Base-by-base conservation (phyloP, 805 yeast species). In the Alloascoidea hylecoeti region DNA sequence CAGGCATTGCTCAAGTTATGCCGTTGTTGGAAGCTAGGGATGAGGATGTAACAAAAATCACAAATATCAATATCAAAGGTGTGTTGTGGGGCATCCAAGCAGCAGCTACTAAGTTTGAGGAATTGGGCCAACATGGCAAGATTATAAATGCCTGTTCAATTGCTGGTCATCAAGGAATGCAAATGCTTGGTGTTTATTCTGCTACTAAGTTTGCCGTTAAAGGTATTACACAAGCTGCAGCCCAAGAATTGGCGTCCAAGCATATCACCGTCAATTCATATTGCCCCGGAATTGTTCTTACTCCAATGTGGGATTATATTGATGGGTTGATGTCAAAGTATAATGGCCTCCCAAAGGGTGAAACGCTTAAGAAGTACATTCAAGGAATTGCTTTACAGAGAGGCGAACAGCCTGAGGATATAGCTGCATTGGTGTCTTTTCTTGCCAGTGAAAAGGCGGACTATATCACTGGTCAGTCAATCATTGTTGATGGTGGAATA, bases 211-310 rank as follows among this genome's bases (percentile, higher is more conserved):
- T 50, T 39, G 63, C 62, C 3, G 54, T 60, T n/a, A 53, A 46
- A 39, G 54, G 50, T 9, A 38, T 60, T 27, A 58, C 62, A 1
- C 57, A 55, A 38, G 47, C 50, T 9, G 54, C 58, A 30, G 59
- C 65, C 3, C 46, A 52, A 39, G 64, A 60, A 38, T 43, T 53
- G 41, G 60, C 61, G 1, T 34, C 42, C 4, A 38, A 51, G 23
- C 50, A 53, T 35, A 57, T 60, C 39, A 57, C 57, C 13, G 58
- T 58, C 4, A 60, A 60, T 41, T 42, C 53, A 2, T 53, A 57
- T 40, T 54, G 56, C 39, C 64, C 63, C 16, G 64, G 63, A 28
- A 50, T 53, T 39, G 59, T 57, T n/a, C 39, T 50, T n/a, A 58
- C 64, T 1, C 56, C 56, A 43, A 51, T 60, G 56, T n/a, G n/a